These are phyloP conservation scores for Microcera coccophila DNA, from an alignment of 2,329 filamentous ascomycete species.

Conservation along the genomic window DNA sequence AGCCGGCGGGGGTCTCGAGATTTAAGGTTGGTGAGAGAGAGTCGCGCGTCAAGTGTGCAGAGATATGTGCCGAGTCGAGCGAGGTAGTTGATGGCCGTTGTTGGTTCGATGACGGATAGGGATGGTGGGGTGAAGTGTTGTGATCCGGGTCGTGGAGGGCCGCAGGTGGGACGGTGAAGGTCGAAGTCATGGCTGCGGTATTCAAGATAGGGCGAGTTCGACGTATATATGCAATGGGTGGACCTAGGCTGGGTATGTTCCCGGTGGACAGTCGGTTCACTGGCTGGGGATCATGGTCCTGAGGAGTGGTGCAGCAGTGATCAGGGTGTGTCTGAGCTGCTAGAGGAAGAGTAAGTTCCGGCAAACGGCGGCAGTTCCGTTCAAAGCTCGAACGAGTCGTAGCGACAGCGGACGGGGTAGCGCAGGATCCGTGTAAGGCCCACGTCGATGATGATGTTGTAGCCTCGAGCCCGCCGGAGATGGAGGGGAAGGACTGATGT, in stretches of 20 bases:
- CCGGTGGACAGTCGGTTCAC: slow-evolving; percentile 29
- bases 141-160: slow-evolving; percentile 36
- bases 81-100: slow-evolving; percentile 30
- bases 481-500: slow-evolving; percentile 24
- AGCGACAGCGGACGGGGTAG: not conserved
- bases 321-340: not conserved
- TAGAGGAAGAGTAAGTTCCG: not conserved
- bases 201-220: slow-evolving; percentile 18
- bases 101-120: slow-evolving; percentile 20
- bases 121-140: slow-evolving; percentile 30
- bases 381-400: not conserved
- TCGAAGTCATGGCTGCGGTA: slow-evolving; percentile 41
- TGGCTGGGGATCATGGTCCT: slow-evolving; percentile 32
- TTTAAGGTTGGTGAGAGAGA: slow-evolving; percentile 29
- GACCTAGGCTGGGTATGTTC: slow-evolving; percentile 23
- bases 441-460: slow-evolving; percentile 7
- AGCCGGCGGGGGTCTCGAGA: slow-evolving; percentile 48
- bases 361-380: not conserved
- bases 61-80: slow-evolving; percentile 38
- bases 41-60: slow-evolving; percentile 42
- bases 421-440: slow-evolving; percentile 1
- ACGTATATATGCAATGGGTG: slow-evolving; percentile 33
- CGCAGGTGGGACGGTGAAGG: slow-evolving; percentile 39
- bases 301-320: slow-evolving; percentile 11
- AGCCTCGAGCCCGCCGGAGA: slow-evolving; percentile 13